phyloP scores from a whole-genome alignment of 2,329 filamentous ascomycete genomes.

The Diaporthe sp. region DNA sequence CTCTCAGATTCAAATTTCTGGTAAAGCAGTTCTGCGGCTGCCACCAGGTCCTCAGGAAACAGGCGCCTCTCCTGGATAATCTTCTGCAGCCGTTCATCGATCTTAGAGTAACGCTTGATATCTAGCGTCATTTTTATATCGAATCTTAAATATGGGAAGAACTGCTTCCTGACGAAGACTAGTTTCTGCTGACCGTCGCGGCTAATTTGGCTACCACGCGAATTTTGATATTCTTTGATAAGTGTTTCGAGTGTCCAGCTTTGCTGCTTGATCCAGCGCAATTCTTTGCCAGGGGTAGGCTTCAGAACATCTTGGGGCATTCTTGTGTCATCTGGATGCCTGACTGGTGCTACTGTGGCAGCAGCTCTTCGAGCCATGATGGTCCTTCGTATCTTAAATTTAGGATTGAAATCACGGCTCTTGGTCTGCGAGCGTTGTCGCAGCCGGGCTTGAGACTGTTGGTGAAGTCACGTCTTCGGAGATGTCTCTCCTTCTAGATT shows the following conservation, averaged over 20 bases:
- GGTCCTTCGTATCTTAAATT: neutral
- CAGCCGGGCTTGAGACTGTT: neutral
- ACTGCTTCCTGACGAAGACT: neutral
- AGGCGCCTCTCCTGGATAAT: neutral
- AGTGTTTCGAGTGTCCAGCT: neutral
- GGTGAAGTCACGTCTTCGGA: neutral
- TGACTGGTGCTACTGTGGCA: neutral
- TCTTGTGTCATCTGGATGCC: conserved; percentile 19
- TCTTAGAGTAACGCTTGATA: neutral
- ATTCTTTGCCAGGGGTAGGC: neutral
- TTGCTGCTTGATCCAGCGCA: neutral
- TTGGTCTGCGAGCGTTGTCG: neutral
- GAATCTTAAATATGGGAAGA: conserved; percentile 5
- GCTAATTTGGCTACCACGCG: neutral
- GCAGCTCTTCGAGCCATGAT: neutral
- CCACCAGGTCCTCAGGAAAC: conserved; percentile 11
- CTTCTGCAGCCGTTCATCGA: neutral
- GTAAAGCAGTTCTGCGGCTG: conserved; percentile 14
- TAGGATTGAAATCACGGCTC: neutral
- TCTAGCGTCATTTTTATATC: conserved; percentile 7
- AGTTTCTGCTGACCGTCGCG: neutral
- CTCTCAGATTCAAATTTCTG: conserved; percentile 19
- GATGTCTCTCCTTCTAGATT: neutral
- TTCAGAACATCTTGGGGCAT: neutral
- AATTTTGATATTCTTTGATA: neutral